Conservation (phyloP, 148 eudicot genomes). For the Camellia japonica region DNA sequence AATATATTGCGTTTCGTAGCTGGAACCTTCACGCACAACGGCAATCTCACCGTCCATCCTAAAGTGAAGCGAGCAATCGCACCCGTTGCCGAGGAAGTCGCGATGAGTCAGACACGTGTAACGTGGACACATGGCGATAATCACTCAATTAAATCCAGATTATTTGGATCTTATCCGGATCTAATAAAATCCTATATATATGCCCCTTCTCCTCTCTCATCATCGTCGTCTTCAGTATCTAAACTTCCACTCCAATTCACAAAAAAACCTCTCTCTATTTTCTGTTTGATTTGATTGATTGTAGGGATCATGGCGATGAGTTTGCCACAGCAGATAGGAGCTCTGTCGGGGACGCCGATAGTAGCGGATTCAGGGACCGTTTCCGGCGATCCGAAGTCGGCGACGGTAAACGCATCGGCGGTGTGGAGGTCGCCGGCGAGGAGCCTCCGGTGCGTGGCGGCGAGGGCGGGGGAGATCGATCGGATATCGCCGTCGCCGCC, state of each 20-base stretch:
- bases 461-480: slow-evolving; percentile 23
- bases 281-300: not conserved
- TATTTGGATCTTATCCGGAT: not conserved
- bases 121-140: slow-evolving; percentile 30
- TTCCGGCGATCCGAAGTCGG: slow-evolving; percentile 5
- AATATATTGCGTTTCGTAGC: no score
- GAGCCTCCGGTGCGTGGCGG: slow-evolving; percentile 21
- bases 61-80: slow-evolving; percentile 27
- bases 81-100: slow-evolving; percentile 34
- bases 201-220: not conserved
- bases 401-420: slow-evolving; percentile 25
- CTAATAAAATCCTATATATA: not conserved
- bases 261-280: not conserved
- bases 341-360: slow-evolving; percentile 51
- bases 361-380: slow-evolving; percentile 20
- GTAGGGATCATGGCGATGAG: slow-evolving; percentile 58
- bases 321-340: slow-evolving; percentile 61
- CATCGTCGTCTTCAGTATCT: not conserved
- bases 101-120: slow-evolving; percentile 38
- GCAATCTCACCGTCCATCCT: slow-evolving; percentile 22
- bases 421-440: slow-evolving; percentile 39
- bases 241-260: slow-evolving; percentile 2
- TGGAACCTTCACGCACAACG: slow-evolving; percentile 13
- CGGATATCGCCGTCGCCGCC: slow-evolving; percentile 52
- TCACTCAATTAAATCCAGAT: not conserved